These are phyloP conservation scores for Rhynchosporium secalis DNA, from an alignment of 2,329 filamentous ascomycete species.

Conservation along the genomic window DNA sequence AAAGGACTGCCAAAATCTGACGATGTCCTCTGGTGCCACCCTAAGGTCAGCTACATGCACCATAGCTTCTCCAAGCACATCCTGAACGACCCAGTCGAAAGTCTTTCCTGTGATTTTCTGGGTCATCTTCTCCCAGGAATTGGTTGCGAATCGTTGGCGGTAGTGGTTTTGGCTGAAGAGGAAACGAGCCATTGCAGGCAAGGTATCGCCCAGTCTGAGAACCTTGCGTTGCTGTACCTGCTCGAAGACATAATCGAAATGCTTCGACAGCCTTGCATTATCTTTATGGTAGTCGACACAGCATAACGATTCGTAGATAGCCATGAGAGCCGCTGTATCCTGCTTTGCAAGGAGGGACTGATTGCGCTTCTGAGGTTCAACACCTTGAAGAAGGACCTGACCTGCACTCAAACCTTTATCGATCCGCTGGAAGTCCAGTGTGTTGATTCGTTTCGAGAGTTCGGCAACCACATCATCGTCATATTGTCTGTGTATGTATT, in stretches of 20 bases:
- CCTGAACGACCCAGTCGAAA: slow-evolving; percentile 85
- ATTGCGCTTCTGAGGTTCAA: slow-evolving; percentile 32
- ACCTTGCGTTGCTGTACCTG: slow-evolving; percentile 76
- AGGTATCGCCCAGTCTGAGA: slow-evolving; percentile 72
- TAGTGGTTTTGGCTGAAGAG: slow-evolving; percentile 71
- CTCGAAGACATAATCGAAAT: slow-evolving; percentile 80
- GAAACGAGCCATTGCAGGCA: slow-evolving; percentile 83
- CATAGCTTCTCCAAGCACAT: slow-evolving; percentile 68
- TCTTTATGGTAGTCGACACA: slow-evolving; percentile 73
- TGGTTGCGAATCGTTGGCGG: slow-evolving; percentile 64
- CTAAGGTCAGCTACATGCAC: slow-evolving; percentile 57
- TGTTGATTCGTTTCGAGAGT: slow-evolving; percentile 58
- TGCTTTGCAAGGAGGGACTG: slow-evolving; percentile 39
- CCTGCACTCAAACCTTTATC: slow-evolving; percentile 59
- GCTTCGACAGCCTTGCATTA: slow-evolving; percentile 31
- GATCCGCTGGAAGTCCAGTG: slow-evolving; percentile 62
- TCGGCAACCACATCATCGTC: slow-evolving; percentile 52
- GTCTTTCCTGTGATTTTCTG: slow-evolving; percentile 66
- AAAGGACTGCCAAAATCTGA: slow-evolving; percentile 78
- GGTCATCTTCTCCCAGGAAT: slow-evolving; percentile 66
- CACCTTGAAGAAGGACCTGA: slow-evolving; percentile 49
- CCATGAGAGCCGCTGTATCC: slow-evolving; percentile 65
- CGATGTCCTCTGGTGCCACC: slow-evolving; percentile 53
- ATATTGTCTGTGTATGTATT: slow-evolving; percentile 32
- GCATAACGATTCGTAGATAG: slow-evolving; percentile 85